These are phyloP conservation scores for Shiraia bambusicola DNA, from an alignment of 2,329 filamentous ascomycete species.

Conservation along the genomic window DNA sequence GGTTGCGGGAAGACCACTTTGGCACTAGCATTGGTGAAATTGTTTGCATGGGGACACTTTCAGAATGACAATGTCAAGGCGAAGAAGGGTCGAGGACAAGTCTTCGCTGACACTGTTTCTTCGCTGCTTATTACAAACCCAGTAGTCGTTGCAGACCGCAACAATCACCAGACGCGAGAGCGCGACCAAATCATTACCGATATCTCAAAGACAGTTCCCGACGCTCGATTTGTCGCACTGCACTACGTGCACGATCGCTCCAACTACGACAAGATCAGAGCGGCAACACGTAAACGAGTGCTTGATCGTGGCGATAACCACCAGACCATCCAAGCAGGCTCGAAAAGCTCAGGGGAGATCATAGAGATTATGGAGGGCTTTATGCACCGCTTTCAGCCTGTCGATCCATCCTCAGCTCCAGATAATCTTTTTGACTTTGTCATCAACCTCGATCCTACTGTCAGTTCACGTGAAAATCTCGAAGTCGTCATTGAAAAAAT, in stretches of 20 bases:
- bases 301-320: constrained; percentile 90
- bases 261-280: constrained; percentile 70
- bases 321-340: constrained; percentile 90
- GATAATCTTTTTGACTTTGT: constrained; percentile 81
- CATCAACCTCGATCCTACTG: constrained; percentile 78
- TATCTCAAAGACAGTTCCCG: constrained; percentile 61
- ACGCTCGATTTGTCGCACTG: constrained; percentile 76
- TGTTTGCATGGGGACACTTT: constrained; percentile 90
- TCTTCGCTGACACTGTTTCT: constrained; percentile 72
- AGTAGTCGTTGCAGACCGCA: constrained; percentile 87
- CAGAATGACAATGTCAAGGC: constrained; percentile 96
- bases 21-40: constrained; percentile 73
- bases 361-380: constrained; percentile 95
- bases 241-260: constrained; percentile 78
- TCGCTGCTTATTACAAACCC: constrained; percentile 63
- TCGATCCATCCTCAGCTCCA: constrained; percentile 66
- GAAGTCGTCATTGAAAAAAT: constrained; percentile 74
- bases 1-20: constrained; percentile 97
- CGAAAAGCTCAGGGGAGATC: constrained; percentile 70
- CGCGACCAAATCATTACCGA: constrained; percentile 85
- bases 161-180: constrained; percentile 89
- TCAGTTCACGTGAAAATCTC: constrained; percentile 80
- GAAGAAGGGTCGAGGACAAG: constrained; percentile 70
- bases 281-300: constrained; percentile 75
- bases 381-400: constrained; percentile 77